Base-by-base conservation (phyloP, 495 filamentous ascomycete genomes). In the Aspergillus nidulans region DNA sequence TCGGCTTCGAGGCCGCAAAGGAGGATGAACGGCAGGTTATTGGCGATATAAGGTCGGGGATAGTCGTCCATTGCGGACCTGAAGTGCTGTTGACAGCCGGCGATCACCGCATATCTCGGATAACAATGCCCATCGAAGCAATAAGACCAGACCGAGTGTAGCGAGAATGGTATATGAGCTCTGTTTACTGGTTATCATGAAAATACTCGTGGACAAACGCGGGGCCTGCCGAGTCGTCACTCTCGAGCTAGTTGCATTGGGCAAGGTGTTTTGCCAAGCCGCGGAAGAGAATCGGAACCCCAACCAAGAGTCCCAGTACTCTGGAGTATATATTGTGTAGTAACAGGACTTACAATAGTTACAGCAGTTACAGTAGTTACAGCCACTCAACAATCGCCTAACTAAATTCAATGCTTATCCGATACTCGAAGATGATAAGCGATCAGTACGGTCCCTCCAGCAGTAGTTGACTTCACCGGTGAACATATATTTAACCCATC, bases 41-140 rank as follows among this genome's bases (percentile, higher is more conserved):
- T 90, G 69, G 83, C 80, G 71, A 92, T 75, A 72, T 90, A 92
- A 63, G 85, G 84, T 59, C 77, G 67, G 36, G 91, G 89, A 72
- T 94, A 96, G 57, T 83, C 90, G 75, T 96, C 90, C 91, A 96
- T 96, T 64, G 71, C 71, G 71, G 72, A 73, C 69, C 65, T 58
- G 53, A 53, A 49, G 54, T 66, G 58, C 52, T 64, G 59, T 20
- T 51, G 30, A 51, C 48, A 43, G 50, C 46, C 41, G 34, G 44
- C 13, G 53, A 61, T 77, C 74, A 77, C 65, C 68, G 65, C 74
- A 77, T 77, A 42, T 69, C 70, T 67, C 39, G 40, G 21, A 30
- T 25, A 44, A 45, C 38, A 34, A 49, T 18, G 41, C 24, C 43
- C 53, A 21, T 38, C 19, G 30, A 20, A 36, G n/a, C 9, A 23